A percentile compares a stretch with the other conserved stretches of the same genome.
Evolutionary conservation across 2,329 filamentous ascomycete genomes (phyloP).

Genomic region (Chrysosphaeria jannelii): DNA sequence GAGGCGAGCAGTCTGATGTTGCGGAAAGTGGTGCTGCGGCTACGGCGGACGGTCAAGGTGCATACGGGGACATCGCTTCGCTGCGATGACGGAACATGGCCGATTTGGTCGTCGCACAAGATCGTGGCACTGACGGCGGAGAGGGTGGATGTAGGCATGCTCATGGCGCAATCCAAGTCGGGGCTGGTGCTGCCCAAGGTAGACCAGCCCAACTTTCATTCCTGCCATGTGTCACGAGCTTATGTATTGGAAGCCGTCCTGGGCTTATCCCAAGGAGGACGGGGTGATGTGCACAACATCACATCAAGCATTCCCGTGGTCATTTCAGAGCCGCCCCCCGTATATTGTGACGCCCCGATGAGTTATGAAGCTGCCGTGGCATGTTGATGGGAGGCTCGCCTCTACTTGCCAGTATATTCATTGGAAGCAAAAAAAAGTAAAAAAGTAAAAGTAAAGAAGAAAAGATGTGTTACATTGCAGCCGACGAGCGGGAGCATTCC

Average conservation of each 20-base stretch:
- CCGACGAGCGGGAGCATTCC: too few relatives aligned
- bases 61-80: conserved; percentile 1
- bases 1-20: not conserved
- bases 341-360: not conserved
- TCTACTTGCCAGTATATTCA: too few relatives aligned
- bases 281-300: not conserved
- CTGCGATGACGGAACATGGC: conserved; percentile 1
- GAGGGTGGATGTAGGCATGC: too few relatives aligned
- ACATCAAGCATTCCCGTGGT: not conserved
- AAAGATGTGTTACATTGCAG: too few relatives aligned
- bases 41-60: not conserved
- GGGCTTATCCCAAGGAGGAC: not conserved
- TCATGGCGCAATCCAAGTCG: not conserved
- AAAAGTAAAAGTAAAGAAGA: not conserved
- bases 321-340: conserved; percentile 1
- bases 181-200: not conserved
- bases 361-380: too few relatives aligned
- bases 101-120: too few relatives aligned
- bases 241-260: not conserved
- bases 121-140: too few relatives aligned
- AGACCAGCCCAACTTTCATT: not conserved
- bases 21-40: not conserved
- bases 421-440: not conserved
- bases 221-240: not conserved
- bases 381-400: too few relatives aligned